Conservation (phyloP, 306 rosid genomes). For the Sicyos baderoa region DNA sequence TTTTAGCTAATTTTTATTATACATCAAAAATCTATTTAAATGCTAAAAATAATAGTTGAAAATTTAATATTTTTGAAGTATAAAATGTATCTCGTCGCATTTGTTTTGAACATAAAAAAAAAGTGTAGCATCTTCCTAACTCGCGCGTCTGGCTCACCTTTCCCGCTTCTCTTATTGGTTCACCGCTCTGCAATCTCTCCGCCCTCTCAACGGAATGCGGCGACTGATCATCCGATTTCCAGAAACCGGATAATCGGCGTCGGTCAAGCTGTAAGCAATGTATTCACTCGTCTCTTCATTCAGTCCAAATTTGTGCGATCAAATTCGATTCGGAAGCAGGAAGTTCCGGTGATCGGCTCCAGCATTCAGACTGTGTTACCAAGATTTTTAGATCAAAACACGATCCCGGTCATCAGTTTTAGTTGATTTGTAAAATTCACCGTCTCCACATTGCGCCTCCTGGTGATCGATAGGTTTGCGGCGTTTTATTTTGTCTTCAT, state of each 20-base stretch:
- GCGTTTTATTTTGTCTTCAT: too few species aligned
- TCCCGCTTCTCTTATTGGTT: background rate
- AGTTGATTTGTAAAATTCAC: background rate
- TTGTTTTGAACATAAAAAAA: too few species aligned
- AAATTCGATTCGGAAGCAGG: background rate
- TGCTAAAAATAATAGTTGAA: too few species aligned
- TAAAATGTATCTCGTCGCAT: too few species aligned
- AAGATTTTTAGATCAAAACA: background rate
- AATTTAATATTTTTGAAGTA: too few species aligned
- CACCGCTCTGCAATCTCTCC: background rate
- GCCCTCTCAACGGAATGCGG: background rate
- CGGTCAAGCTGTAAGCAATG: slow-evolving; percentile 2
- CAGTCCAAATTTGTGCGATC: background rate
- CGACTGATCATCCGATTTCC: background rate
- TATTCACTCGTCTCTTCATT: background rate
- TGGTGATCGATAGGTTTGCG: background rate
- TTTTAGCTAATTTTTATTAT: too few species aligned
- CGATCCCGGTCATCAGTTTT: background rate
- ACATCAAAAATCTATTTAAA: too few species aligned
- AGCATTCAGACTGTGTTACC: background rate
- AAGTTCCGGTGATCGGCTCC: background rate
- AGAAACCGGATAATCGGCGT: background rate
- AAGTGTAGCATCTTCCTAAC: background rate
- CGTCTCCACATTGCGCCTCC: background rate
- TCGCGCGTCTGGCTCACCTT: slow-evolving; percentile 3